phyloP scores from a whole-genome alignment of 495 filamentous ascomycete genomes.

The Hypoxylon cercidicola region DNA sequence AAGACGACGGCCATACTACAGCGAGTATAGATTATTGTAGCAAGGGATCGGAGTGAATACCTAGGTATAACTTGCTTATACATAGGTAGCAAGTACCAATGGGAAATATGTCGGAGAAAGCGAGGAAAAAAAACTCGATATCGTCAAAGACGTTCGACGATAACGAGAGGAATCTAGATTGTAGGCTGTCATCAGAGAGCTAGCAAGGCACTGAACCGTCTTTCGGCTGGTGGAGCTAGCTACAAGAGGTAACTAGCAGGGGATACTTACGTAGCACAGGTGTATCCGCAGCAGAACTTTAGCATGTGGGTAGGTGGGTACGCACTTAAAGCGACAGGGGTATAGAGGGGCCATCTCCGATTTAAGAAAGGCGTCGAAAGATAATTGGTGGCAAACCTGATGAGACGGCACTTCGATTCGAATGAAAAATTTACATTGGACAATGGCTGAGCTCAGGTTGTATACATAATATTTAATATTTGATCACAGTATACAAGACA shows the following conservation, averaged over 20 bases:
- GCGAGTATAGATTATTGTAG: constrained; percentile 15
- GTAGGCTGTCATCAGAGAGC: constrained; percentile 28
- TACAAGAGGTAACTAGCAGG: constrained; percentile 28
- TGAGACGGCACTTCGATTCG: constrained; percentile 16
- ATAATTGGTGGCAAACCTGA: constrained; percentile 35
- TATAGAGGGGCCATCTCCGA: constrained; percentile 36
- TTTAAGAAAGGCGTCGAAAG: constrained; percentile 34
- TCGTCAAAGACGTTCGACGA: constrained; percentile 30
- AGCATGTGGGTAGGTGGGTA: constrained; percentile 28
- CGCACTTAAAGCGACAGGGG: constrained; percentile 30
- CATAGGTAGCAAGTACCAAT: constrained; percentile 1
- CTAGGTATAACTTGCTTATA: constrained; percentile 11
- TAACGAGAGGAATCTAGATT: constrained; percentile 37
- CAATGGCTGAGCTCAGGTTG: constrained; percentile 11
- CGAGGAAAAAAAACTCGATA: constrained; percentile 23
- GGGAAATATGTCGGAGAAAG: constrained; percentile 16
- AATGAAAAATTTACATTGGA: constrained; percentile 23
- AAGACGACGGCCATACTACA: constrained; percentile 20
- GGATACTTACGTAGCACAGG: constrained; percentile 29
- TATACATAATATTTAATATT: no score
- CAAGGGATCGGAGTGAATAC: constrained; percentile 6
- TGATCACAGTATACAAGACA: no score
- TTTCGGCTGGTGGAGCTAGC: constrained; percentile 19
- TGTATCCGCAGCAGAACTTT: constrained; percentile 17
- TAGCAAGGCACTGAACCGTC: constrained; percentile 22